These are phyloP conservation scores for Leishmania tarentolae DNA, from an alignment of 208 protist genomes.

Conservation along the genomic window DNA sequence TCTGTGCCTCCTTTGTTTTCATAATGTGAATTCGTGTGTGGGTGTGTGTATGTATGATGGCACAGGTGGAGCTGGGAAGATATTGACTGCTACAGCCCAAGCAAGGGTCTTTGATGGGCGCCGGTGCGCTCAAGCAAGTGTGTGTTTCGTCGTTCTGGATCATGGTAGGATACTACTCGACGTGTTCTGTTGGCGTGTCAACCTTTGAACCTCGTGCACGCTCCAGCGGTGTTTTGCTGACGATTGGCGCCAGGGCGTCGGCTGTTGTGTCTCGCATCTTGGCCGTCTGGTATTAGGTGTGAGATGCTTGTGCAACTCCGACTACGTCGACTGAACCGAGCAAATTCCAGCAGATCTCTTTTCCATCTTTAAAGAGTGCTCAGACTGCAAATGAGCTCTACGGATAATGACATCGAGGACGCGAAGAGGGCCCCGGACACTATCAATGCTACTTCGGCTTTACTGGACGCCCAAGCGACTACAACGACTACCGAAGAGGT, in stretches of 20 bases:
- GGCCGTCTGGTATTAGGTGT: neutral
- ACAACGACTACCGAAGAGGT: slow-evolving; percentile 6
- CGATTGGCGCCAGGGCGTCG: neutral
- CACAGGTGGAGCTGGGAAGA: no score
- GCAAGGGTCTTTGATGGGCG: neutral
- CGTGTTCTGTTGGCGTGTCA: neutral
- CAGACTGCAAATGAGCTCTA: neutral
- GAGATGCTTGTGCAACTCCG: neutral
- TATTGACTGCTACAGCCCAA: neutral
- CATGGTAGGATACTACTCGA: neutral
- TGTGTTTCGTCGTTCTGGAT: neutral
- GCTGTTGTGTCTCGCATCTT: neutral
- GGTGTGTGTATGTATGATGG: no score
- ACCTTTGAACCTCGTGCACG: neutral
- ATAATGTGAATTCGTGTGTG: neutral
- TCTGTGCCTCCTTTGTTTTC: neutral
- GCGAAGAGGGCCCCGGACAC: neutral
- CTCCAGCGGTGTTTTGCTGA: neutral
- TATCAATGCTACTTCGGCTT: neutral
- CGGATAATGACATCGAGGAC: neutral
- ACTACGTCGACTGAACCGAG: neutral
- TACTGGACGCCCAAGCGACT: neutral
- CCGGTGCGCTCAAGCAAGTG: neutral
- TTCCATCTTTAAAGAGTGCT: neutral
- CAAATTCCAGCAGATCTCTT: neutral